Evolutionary conservation across 2,329 filamentous ascomycete species (phyloP).

Genomic region (Arthrobotrys entomopaga): DNA sequence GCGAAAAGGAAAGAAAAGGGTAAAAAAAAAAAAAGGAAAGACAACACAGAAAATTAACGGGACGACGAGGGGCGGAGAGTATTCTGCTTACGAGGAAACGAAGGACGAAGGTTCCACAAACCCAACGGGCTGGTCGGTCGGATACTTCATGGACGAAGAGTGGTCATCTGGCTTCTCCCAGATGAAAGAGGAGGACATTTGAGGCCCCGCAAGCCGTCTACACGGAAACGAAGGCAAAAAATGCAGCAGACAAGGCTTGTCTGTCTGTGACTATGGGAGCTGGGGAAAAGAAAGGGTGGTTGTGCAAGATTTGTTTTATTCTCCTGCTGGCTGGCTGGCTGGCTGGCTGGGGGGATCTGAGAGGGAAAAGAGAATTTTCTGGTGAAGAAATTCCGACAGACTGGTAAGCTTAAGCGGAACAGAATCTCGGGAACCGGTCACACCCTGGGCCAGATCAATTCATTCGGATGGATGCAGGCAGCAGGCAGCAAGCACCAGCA

Average conservation of each 20-base stretch:
- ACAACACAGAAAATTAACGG: neutral
- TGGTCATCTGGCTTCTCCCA: slow-evolving; percentile 44
- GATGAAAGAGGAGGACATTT: slow-evolving; percentile 53
- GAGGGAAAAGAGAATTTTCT: slow-evolving; percentile 42
- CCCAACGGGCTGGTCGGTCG: slow-evolving; percentile 45
- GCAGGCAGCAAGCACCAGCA: too few relatives aligned
- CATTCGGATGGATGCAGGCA: slow-evolving; percentile 24
- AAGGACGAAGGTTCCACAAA: slow-evolving; percentile 53
- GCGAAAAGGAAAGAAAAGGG: neutral
- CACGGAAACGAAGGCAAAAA: slow-evolving; percentile 26
- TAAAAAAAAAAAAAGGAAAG: slow-evolving; percentile 24
- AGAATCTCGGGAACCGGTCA: slow-evolving; percentile 54
- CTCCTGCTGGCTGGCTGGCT: slow-evolving; percentile 12
- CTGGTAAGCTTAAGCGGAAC: slow-evolving; percentile 54
- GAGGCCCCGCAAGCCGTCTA: slow-evolving; percentile 38
- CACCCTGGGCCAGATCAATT: slow-evolving; percentile 41
- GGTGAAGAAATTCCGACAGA: slow-evolving; percentile 49
- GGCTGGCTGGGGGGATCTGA: slow-evolving; percentile 29
- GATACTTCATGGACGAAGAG: slow-evolving; percentile 46
- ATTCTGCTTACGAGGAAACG: slow-evolving; percentile 47
- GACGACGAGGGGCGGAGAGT: slow-evolving; percentile 1
- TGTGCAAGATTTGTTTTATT: slow-evolving; percentile 29
- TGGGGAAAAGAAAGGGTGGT: slow-evolving; percentile 21
- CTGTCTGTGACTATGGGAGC: slow-evolving; percentile 20
- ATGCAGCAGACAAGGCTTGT: slow-evolving; percentile 14